Base-by-base conservation (phyloP, 2,329 filamentous ascomycete genomes). In the Arthroderma sp. region DNA sequence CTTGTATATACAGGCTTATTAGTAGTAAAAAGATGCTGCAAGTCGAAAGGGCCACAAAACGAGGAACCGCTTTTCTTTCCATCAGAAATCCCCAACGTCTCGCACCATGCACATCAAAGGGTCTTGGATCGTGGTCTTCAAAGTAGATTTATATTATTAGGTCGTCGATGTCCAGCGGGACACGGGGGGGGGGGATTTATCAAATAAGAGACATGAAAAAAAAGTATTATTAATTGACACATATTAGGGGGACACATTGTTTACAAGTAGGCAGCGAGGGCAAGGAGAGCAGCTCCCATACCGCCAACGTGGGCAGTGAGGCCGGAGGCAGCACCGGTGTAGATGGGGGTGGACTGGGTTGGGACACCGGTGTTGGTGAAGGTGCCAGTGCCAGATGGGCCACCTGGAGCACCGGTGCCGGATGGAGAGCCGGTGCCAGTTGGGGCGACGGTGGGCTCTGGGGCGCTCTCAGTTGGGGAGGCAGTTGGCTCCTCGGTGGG, bases 231-330 rank as follows among this genome's bases (percentile, higher is more conserved):
- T 47, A 47, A 47, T 47, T 47, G 19, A 23, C 41, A 47, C 23
- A 47, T 19, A 11, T 47, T 23, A 23, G 19, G 11, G 21, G 13
- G 3, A 23, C 41, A 47, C 41, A 47, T 47, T 47, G 41, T 47
- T 62, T 80, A 74, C 76, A 80, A 65, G 74, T 78, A 60, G 43
- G 64, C 66, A 61, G 66, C 68, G 38, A 64, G 58, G 38, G 60
- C 64, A 59, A 63, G 68, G 54, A 61, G 54, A 60, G 58, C 56
- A 54, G 63, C 59, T 55, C 62, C 61, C 43, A 62, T 28, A 43
- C 60, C 61, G 21, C 60, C 61, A 54, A 63, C 43, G 57, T 55
- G 60, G 55, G 57, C 54, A 31, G 54, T 37, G 49, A 59, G 17
- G 56, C 55, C 59, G 44, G 60, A 56, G 31, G 55, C 62, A 35